phyloP scores from a whole-genome alignment of 2,329 filamentous ascomycete species.

The Claviceps purpurea region DNA sequence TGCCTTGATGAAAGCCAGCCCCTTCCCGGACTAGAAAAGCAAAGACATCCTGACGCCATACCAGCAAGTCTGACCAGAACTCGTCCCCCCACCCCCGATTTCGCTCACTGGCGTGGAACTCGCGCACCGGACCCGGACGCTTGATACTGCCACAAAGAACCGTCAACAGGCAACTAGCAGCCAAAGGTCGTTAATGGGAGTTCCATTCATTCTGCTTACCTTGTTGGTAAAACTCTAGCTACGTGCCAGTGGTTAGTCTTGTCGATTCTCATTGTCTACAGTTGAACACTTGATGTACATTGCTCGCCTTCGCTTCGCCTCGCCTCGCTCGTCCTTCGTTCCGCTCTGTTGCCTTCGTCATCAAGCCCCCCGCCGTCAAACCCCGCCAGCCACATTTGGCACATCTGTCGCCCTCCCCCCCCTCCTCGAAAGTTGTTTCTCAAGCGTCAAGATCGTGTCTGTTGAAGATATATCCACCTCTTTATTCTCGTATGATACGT shows the following conservation, averaged over 20 bases:
- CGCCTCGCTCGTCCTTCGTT: neutral
- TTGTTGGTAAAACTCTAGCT: neutral
- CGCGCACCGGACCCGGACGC: neutral
- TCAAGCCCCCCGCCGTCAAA: neutral
- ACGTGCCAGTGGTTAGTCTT: slow-evolving; percentile 3
- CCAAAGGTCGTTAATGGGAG: neutral
- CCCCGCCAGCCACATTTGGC: too few relatives aligned
- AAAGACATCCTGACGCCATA: too few relatives aligned
- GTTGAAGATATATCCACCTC: neutral
- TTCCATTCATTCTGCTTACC: too few relatives aligned
- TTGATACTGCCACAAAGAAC: neutral
- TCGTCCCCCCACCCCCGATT: neutral
- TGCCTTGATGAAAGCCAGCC: too few relatives aligned
- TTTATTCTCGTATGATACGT: slow-evolving; percentile 12
- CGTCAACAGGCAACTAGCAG: slow-evolving; percentile 3
- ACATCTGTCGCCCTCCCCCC: neutral
- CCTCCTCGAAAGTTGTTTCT: neutral
- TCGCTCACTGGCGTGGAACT: neutral
- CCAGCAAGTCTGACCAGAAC: too few relatives aligned
- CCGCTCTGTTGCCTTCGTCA: slow-evolving; percentile 1
- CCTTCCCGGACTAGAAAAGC: too few relatives aligned
- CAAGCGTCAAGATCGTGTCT: too few relatives aligned
- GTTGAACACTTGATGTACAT: neutral
- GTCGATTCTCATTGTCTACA: slow-evolving; percentile 4
- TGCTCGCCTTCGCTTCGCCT: neutral